Conservation (phyloP, 208 protist species). For the Leptomonas seymouri region DNA sequence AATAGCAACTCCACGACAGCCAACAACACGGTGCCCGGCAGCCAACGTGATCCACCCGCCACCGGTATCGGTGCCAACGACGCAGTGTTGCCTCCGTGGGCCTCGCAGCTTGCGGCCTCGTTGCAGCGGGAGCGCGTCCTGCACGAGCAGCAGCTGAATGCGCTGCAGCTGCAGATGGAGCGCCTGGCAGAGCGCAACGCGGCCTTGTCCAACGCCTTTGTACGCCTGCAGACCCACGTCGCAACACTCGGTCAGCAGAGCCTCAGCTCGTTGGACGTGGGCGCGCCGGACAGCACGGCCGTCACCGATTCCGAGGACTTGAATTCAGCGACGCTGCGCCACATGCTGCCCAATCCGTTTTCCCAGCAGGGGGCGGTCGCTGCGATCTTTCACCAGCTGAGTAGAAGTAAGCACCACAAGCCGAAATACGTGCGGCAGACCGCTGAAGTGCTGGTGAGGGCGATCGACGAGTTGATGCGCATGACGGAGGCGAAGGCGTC, state of each 20-base stretch:
- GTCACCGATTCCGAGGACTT: constrained; percentile 15
- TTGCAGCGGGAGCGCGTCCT: constrained; percentile 51
- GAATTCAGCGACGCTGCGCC: not conserved
- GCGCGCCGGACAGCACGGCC: constrained; percentile 21
- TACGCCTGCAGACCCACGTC: constrained; percentile 39
- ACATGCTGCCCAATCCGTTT: constrained; percentile 5
- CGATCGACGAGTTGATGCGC: constrained; percentile 33
- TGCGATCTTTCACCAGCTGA: constrained; percentile 24
- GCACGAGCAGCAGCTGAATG: constrained; percentile 67
- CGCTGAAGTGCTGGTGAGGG: constrained; percentile 27
- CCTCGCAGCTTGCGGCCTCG: constrained; percentile 53
- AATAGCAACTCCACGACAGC: not conserved
- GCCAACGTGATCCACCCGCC: not conserved
- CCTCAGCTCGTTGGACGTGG: constrained; percentile 15
- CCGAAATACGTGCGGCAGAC: constrained; percentile 31
- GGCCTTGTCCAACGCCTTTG: constrained; percentile 51
- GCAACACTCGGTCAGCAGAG: constrained; percentile 27
- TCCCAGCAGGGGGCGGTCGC: constrained; percentile 3
- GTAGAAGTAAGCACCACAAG: constrained; percentile 30
- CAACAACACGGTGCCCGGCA: constrained; percentile 11
- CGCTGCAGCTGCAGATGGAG: constrained; percentile 75
- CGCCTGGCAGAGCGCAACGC: constrained; percentile 47
- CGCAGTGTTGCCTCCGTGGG: constrained; percentile 49
- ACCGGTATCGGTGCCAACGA: not conserved
- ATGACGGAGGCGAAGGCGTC: constrained; percentile 14